These are phyloP conservation scores for Psilocybe subaeruginosa DNA, from an alignment of 768 basidiomycete species.

Conservation along the genomic window DNA sequence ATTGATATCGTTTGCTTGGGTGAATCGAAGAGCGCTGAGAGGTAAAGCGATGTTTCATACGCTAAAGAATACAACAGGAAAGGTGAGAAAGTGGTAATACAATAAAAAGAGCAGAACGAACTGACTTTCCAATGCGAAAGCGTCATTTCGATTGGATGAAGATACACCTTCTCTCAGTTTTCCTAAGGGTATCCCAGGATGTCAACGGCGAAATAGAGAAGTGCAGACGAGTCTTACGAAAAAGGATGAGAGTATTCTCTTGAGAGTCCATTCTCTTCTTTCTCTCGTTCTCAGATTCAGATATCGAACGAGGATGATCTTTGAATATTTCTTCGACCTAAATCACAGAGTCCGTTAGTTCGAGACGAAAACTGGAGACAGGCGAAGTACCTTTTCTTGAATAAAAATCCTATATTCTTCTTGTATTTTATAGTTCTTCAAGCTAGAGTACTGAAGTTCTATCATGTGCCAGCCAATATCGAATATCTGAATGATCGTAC, in stretches of 20 bases:
- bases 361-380: background rate
- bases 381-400: constrained; percentile 57
- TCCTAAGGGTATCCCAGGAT: constrained; percentile 40
- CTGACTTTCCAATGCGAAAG: constrained; percentile 71
- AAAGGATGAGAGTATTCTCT: constrained; percentile 73
- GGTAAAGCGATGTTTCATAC: constrained; percentile 73
- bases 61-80: constrained; percentile 40
- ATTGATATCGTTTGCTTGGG: constrained; percentile 65
- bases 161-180: constrained; percentile 77
- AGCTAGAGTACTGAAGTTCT: constrained; percentile 43
- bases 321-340: constrained; percentile 56
- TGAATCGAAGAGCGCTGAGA: constrained; percentile 64
- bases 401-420: constrained; percentile 71
- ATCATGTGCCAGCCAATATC: constrained; percentile 27
- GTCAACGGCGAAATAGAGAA: background rate
- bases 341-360: background rate
- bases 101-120: background rate
- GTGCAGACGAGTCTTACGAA: constrained; percentile 52
- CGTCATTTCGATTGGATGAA: constrained; percentile 60
- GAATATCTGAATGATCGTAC: constrained; percentile 45
- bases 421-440: constrained; percentile 62
- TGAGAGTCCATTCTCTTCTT: constrained; percentile 55
- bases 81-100: background rate
- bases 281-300: constrained; percentile 34
- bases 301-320: constrained; percentile 31